Evolutionary conservation across 495 filamentous ascomycete species (phyloP), one percentile per base, ranked within the genome.

Genomic region (Pseudevernia furfuracea): DNA sequence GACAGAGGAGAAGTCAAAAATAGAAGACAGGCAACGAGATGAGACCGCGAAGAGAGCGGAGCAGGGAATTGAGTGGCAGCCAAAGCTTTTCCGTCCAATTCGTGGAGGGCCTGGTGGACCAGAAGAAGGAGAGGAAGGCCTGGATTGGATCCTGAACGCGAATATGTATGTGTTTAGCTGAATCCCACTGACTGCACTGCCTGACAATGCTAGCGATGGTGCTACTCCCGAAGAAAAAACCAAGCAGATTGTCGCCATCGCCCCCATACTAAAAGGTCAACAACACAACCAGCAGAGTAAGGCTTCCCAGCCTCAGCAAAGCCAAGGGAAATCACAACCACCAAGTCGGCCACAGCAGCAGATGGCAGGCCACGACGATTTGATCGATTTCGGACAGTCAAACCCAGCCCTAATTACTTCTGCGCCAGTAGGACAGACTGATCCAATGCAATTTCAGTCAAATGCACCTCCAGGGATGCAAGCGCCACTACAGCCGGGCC

Each of bases 131-230:
- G 91, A 96, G 70, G 86, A 87, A 67, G 87, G 89, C 63, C 78
- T 99, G 30, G 95, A 99, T 74, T 99, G 90, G 90, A 91, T 97
- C 69, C 87, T 99, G 70, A 88, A 91, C 72, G 88, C 95, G 17
- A 78, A 87, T 65, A 85, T 97, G 91, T 97, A 77, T 76, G 87
- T 75, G 34, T 43, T 64, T 61, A 49, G 15, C 55, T 21, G 52
- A 3, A 49, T 15, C 30, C 61, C 41, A 23, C 36, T 19, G 43
- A 44, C 53, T 57, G 55, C 19, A 46, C 17, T 28, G 66, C 6
- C 52, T 55, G 19, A 61, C 25, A 46, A 8, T 15, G 15, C 41
- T 69, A 94, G 92, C 66, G 84, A 89, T 61, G 80, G 81, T 43
- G 74, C 81, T 46, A 85, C 90, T 21, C 85, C 89, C 0, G 79